A percentile compares a stretch with the other conserved stretches of the same genome.
Conservation (phyloP, 2,329 filamentous ascomycete species). For the Periglandula ipomoeae region DNA sequence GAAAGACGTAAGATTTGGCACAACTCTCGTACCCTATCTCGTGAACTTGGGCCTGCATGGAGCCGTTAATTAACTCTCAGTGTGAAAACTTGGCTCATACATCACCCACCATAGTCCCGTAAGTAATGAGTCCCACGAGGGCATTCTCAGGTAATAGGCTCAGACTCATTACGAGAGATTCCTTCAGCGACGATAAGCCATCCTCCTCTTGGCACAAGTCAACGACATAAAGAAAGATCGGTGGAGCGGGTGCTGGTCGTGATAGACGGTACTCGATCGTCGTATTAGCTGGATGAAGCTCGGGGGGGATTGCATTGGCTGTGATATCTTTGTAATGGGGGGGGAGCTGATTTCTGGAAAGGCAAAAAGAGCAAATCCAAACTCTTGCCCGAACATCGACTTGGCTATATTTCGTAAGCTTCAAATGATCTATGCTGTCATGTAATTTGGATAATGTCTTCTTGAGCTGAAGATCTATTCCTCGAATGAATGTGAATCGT, state of each 20-base stretch:
- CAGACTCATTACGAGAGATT: conserved; percentile 79
- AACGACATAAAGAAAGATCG: conserved; percentile 81
- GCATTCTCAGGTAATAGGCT: conserved; percentile 74
- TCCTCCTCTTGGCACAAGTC: conserved; percentile 86
- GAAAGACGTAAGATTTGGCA: conserved; percentile 96
- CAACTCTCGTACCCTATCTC: conserved; percentile 97
- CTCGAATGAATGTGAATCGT: no score
- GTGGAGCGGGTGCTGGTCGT: conserved; percentile 72
- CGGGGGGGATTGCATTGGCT: conserved; percentile 70
- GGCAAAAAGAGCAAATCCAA: conserved; percentile 85
- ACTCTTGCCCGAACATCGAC: conserved; percentile 75
- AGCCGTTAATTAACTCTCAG: neutral
- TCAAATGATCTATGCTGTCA: neutral
- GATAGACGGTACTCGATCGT: conserved; percentile 85
- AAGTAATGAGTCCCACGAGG: conserved; percentile 75
- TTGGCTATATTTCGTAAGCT: conserved; percentile 44
- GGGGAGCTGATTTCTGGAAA: conserved; percentile 73
- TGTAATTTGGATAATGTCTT: no score
- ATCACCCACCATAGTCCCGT: conserved; percentile 74
- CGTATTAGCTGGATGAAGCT: conserved; percentile 72
- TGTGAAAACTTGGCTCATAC: neutral
- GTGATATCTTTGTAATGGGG: conserved; percentile 88
- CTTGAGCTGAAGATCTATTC: no score
- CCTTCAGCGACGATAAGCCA: conserved; percentile 72
- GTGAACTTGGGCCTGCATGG: conserved; percentile 70